These are phyloP conservation scores for Aspergillus wentii DNA, from an alignment of 495 filamentous ascomycete genomes.

Conservation along the genomic window DNA sequence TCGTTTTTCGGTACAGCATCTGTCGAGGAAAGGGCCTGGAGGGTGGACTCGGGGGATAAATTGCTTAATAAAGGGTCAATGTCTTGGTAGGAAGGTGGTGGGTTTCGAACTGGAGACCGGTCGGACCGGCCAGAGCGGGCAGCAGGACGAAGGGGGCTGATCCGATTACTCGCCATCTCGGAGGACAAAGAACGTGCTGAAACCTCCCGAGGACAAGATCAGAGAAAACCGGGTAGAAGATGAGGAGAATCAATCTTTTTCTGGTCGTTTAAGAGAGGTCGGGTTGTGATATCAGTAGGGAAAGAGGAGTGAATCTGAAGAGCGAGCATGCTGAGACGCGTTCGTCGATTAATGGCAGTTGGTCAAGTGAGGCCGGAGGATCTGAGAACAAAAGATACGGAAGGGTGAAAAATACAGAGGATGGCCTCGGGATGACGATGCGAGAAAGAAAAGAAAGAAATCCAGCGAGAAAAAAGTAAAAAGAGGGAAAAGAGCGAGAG, in stretches of 20 bases:
- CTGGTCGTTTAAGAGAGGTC: constrained; percentile 13
- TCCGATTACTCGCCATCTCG: constrained; percentile 35
- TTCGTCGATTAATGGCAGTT: constrained; percentile 8
- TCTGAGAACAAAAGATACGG: too few species aligned
- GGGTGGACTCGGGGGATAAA: constrained; percentile 50
- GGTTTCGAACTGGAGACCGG: constrained; percentile 16
- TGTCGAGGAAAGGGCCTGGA: constrained; percentile 50
- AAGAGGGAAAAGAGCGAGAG: not conserved
- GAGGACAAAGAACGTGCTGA: constrained; percentile 35
- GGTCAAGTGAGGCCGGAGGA: constrained; percentile 3
- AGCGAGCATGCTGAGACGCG: constrained; percentile 27
- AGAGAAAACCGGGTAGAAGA: constrained; percentile 1
- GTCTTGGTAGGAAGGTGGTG: too few species aligned
- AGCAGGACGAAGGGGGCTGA: constrained; percentile 20
- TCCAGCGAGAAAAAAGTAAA: constrained; percentile 4
- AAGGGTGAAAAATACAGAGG: too few species aligned
- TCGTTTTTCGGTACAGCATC: constrained; percentile 49
- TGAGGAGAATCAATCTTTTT: constrained; percentile 9
- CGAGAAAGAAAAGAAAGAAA: constrained; percentile 12
- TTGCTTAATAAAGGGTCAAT: constrained; percentile 50
- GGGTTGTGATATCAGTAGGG: constrained; percentile 12
- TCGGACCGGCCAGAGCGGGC: constrained; percentile 23
- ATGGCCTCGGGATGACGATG: constrained; percentile 10
- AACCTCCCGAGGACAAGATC: not conserved
- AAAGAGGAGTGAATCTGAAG: constrained; percentile 13